These are phyloP conservation scores for Albizia julibrissin DNA, from an alignment of 306 rosid species.

Conservation along the genomic window DNA sequence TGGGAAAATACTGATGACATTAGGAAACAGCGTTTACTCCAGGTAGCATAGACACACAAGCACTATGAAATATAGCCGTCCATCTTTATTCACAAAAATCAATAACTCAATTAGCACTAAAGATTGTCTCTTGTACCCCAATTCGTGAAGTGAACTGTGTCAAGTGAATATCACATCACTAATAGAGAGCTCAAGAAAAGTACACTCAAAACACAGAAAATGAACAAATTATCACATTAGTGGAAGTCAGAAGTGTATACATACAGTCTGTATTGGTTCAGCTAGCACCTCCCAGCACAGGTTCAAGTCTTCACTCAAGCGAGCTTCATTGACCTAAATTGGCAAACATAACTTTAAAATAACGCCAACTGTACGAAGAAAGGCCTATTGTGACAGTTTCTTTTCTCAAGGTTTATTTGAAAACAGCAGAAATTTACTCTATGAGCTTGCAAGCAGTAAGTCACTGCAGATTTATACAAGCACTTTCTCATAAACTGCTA, in stretches of 20 bases:
- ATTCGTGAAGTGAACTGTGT: background rate
- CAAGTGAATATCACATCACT: slow-evolving; percentile 3
- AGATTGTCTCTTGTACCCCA: background rate
- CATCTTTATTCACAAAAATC: background rate
- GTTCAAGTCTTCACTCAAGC: slow-evolving; percentile 78
- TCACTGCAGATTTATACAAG: slow-evolving; percentile 14
- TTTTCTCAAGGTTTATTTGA: slow-evolving; percentile 13
- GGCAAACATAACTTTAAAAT: slow-evolving; percentile 26
- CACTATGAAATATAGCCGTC: background rate
- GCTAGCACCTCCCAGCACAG: slow-evolving; percentile 96
- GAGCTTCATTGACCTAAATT: slow-evolving; percentile 71
- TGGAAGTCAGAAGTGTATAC: slow-evolving; percentile 35
- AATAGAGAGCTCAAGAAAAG: slow-evolving; percentile 1
- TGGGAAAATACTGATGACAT: background rate
- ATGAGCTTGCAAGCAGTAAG: slow-evolving; percentile 16
- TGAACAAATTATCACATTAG: slow-evolving; percentile 11
- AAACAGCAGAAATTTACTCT: slow-evolving; percentile 14
- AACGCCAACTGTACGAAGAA: background rate
- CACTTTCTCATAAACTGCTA: slow-evolving; percentile 8
- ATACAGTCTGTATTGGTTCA: slow-evolving; percentile 92
- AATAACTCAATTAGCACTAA: background rate
- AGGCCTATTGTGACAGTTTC: background rate
- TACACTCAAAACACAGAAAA: background rate
- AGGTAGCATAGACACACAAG: background rate
- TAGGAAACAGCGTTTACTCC: background rate